Percentiles rank a stretch among this genome's conserved stretches.
Conservation (phyloP, 129 eudicot species). For the Ambrosia artemisiifolia region DNA sequence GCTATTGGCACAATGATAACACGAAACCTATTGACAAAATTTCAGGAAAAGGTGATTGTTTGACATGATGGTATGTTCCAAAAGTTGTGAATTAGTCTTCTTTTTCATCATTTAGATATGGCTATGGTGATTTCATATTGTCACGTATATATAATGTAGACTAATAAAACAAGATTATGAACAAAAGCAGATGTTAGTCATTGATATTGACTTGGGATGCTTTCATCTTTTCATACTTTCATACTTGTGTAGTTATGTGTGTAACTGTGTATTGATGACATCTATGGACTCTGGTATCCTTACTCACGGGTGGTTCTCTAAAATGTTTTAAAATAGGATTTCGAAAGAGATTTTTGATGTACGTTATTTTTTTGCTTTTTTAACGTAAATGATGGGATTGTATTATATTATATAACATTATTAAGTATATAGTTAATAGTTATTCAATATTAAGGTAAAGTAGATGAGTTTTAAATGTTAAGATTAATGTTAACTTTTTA, state of each 20-base stretch:
- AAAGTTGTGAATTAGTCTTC: slow-evolving; percentile 9
- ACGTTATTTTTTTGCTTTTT: too few relatives aligned
- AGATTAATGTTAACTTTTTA: neutral
- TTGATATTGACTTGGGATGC: slow-evolving; percentile 11
- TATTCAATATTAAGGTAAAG: too few relatives aligned
- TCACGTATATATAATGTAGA: neutral
- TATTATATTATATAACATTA: neutral
- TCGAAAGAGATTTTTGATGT: neutral
- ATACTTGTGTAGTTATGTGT: too few relatives aligned
- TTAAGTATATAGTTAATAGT: too few relatives aligned
- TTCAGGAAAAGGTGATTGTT: slow-evolving; percentile 13
- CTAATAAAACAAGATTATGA: slow-evolving; percentile 5
- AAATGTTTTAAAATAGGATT: neutral
- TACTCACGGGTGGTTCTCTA: neutral
- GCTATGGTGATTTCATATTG: slow-evolving; percentile 1
- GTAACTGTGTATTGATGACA: neutral
- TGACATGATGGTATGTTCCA: slow-evolving; percentile 10
- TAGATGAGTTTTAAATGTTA: neutral
- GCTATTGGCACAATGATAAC: too few relatives aligned
- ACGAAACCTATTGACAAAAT: neutral
- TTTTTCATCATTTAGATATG: slow-evolving; percentile 6
- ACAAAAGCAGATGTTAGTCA: slow-evolving; percentile 8
- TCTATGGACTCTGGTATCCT: neutral
- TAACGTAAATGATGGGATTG: too few relatives aligned
- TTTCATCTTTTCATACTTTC: slow-evolving; percentile 12